Evolutionary conservation across 2,329 filamentous ascomycete species (phyloP), one percentile per base, ranked within the genome.

Genomic region (Trichoderma polysporum): DNA sequence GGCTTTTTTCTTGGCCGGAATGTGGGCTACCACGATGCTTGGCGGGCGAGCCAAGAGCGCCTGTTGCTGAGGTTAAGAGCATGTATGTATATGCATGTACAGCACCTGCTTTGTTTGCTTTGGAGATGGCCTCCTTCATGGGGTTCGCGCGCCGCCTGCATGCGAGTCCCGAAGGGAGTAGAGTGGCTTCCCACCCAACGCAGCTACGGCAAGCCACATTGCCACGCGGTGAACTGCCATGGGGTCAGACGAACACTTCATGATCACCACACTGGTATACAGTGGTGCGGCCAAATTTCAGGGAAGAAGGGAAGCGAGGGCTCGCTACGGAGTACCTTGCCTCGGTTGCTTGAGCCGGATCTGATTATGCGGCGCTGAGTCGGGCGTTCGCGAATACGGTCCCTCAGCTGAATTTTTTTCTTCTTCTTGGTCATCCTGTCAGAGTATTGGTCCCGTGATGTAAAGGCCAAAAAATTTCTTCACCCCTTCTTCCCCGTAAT

Each of bases 201-300:
- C 41, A 61, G 57, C 64, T 50, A 66, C 47, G 56, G 57, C 52
- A 64, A 64, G 65, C 65, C 57, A 62, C 65, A 56, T 57, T 62
- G 58, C 58, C 65, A 67, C 58, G 50, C 50, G 50, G 41, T 67
- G 33, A 49, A 53, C 27, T 39, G 49, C 41, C 29, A 58, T 59
- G 53, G 53, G 54, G 53, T 41, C 7, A 22, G 50, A 35, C 37
- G 37, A 47, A 64, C 35, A 8, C 27, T 27, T 56, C 50, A 47
- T 56, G 25, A 52, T 49, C 57, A 60, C 45, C 57, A 49, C 54
- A 45, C 53, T 58, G 25, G 13, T 19, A n/a, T 31, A 53, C 27
- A 39, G 45, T 41, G 25, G 15, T 58, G 41, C 22, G 54, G 54
- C 22, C 31, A 58, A n/a, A 17, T 17, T 27, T 22, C 58, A 50